Conservation (phyloP, 1,284 basidiomycete species). For the Leccinum pachyderme region DNA sequence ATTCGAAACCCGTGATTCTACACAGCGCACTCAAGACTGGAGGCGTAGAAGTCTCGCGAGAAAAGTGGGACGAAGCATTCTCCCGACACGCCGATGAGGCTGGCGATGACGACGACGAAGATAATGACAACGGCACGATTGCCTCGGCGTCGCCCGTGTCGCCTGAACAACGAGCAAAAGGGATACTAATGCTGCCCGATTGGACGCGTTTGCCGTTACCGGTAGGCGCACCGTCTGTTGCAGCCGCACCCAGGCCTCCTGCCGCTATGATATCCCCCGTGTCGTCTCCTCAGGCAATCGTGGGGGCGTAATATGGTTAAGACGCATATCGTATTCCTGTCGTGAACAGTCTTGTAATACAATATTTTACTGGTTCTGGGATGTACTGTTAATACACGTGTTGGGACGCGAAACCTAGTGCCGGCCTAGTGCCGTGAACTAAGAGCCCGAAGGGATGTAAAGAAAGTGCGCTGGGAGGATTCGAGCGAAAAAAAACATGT, state of each 20-base stretch:
- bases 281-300: slow-evolving; percentile 28
- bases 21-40: slow-evolving; percentile 77
- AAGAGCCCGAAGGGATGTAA: slow-evolving; percentile 1
- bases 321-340: slow-evolving; percentile 5
- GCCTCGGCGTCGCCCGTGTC: slow-evolving; percentile 35
- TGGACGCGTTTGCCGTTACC: slow-evolving; percentile 72
- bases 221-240: slow-evolving; percentile 56
- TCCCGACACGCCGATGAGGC: slow-evolving; percentile 29
- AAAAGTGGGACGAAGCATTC: slow-evolving; percentile 81
- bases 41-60: slow-evolving; percentile 75
- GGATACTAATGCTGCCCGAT: slow-evolving; percentile 59
- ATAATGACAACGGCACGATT: slow-evolving; percentile 44
- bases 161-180: slow-evolving; percentile 39
- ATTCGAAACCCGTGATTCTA: neutral
- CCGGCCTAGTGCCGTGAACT: slow-evolving; percentile 12
- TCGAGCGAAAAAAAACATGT: slow-evolving; percentile 6
- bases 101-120: neutral
- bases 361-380: slow-evolving; percentile 7
- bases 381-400: neutral
- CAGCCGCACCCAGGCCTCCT: slow-evolving; percentile 12
- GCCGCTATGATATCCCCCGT: neutral
- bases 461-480: neutral
- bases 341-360: neutral
- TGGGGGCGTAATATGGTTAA: slow-evolving; percentile 25
- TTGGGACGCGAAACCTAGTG: slow-evolving; percentile 10